Conservation (phyloP, 2,329 filamentous ascomycete genomes). For the Lanzia echinophila region DNA sequence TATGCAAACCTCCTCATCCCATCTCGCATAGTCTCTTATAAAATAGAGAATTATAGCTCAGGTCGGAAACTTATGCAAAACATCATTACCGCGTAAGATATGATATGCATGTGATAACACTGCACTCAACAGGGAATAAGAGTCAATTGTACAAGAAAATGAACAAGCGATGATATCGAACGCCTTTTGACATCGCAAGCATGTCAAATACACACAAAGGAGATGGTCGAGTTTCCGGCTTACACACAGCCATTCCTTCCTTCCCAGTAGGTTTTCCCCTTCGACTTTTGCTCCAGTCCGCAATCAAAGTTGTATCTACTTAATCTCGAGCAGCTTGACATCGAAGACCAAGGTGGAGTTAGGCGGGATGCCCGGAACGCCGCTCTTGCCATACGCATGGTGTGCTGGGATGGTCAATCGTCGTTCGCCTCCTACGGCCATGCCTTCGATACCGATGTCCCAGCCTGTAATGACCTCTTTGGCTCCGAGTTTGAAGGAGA, state of each 20-base stretch:
- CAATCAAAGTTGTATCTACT: slow-evolving; percentile 45
- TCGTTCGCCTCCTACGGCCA: slow-evolving; percentile 89
- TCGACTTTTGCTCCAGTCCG: too few relatives aligned
- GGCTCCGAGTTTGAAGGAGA: slow-evolving; percentile 88
- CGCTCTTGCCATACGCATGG: slow-evolving; percentile 83
- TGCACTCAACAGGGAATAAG: slow-evolving; percentile 12
- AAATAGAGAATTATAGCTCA: slow-evolving; percentile 22
- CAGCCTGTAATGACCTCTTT: slow-evolving; percentile 98
- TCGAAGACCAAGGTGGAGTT: slow-evolving; percentile 94
- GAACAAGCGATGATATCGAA: slow-evolving; percentile 16
- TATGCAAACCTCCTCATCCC: slow-evolving; percentile 30
- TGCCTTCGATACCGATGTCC: slow-evolving; percentile 91
- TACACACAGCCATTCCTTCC: too few relatives aligned
- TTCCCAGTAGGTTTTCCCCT: too few relatives aligned
- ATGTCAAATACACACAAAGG: slow-evolving; percentile 9
- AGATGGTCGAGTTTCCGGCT: not conserved
- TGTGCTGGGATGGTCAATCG: slow-evolving; percentile 82
- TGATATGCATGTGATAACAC: slow-evolving; percentile 2
- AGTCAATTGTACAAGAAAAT: slow-evolving; percentile 26
- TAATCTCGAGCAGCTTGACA: slow-evolving; percentile 77
- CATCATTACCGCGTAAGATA: slow-evolving; percentile 6
- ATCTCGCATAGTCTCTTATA: slow-evolving; percentile 24
- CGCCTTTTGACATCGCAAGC: slow-evolving; percentile 14
- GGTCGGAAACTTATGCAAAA: slow-evolving; percentile 31
- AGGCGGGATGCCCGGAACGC: slow-evolving; percentile 74